A percentile compares a stretch with the other conserved stretches of the same genome.
These are phyloP conservation scores for Calycina herbarum DNA, from an alignment of 2,329 filamentous ascomycete genomes.

Conservation along the genomic window DNA sequence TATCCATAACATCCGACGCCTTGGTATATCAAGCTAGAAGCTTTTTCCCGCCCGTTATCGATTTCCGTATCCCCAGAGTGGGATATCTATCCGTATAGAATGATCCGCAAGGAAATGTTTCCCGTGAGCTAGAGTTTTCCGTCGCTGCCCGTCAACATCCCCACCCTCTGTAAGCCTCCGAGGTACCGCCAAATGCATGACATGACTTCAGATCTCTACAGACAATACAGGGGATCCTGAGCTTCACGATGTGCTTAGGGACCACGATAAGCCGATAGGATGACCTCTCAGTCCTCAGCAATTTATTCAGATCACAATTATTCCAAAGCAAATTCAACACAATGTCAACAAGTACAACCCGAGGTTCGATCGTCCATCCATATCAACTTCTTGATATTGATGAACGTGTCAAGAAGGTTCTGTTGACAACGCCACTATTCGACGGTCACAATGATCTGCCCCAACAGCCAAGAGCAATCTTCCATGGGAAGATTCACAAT, in stretches of 20 bases:
- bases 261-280: neutral
- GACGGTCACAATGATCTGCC: constrained; percentile 38
- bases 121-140: neutral
- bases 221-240: neutral
- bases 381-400: constrained; percentile 6
- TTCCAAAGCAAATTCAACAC: neutral
- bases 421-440: constrained; percentile 32
- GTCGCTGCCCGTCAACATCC: neutral
- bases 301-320: neutral
- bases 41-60: neutral
- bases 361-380: neutral
- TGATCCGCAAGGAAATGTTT: neutral
- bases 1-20: neutral
- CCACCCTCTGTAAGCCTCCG: neutral
- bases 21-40: neutral
- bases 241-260: neutral
- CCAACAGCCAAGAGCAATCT: constrained; percentile 28
- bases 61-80: neutral
- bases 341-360: neutral
- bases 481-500: constrained; percentile 15
- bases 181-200: neutral
- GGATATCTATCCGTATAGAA: neutral
- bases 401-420: constrained; percentile 20
- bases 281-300: neutral
- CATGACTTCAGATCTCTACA: neutral